A percentile compares a stretch with the other conserved stretches of the same genome.
Conservation (phyloP, 345 rosid species). For the Salix arbutifolia region DNA sequence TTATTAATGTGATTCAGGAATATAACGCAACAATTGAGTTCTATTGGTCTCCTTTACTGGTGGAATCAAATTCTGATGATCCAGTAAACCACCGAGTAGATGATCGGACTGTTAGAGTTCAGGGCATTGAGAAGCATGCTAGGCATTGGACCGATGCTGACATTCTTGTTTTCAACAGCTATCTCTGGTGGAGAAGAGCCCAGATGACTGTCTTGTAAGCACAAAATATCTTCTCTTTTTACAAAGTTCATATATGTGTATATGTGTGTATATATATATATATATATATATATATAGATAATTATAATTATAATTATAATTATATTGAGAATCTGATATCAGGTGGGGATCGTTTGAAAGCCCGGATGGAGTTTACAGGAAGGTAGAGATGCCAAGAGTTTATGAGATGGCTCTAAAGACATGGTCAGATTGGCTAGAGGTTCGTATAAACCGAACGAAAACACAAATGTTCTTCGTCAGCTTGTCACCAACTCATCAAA, state of each 20-base stretch:
- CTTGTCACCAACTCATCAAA: conserved; percentile 32
- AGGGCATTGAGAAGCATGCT: conserved; percentile 28
- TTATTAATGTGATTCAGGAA: conserved; percentile 9
- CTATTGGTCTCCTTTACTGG: conserved; percentile 31
- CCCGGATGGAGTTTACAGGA: conserved; percentile 18
- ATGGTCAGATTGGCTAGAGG: conserved; percentile 28
- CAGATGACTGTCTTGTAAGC: conserved; percentile 29
- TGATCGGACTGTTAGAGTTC: conserved; percentile 24
- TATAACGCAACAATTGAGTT: conserved; percentile 26
- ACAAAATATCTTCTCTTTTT: too few species aligned
- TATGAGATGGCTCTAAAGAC: conserved; percentile 32
- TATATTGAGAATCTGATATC: neutral
- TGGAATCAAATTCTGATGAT: conserved; percentile 32
- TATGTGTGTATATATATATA: too few species aligned
- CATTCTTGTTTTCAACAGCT: conserved; percentile 24
- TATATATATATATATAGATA: too few species aligned
- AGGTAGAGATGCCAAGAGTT: conserved; percentile 30
- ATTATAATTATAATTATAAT: neutral
- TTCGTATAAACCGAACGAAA: conserved; percentile 21
- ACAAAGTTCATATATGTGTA: neutral
- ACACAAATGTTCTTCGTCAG: conserved; percentile 19
- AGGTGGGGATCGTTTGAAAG: conserved; percentile 30
- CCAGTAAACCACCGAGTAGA: conserved; percentile 20
- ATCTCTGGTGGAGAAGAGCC: conserved; percentile 35
- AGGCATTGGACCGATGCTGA: conserved; percentile 28